These are phyloP conservation scores for Psidium friedrichsthalianum DNA, from an alignment of 345 rosid species.

Conservation along the genomic window DNA sequence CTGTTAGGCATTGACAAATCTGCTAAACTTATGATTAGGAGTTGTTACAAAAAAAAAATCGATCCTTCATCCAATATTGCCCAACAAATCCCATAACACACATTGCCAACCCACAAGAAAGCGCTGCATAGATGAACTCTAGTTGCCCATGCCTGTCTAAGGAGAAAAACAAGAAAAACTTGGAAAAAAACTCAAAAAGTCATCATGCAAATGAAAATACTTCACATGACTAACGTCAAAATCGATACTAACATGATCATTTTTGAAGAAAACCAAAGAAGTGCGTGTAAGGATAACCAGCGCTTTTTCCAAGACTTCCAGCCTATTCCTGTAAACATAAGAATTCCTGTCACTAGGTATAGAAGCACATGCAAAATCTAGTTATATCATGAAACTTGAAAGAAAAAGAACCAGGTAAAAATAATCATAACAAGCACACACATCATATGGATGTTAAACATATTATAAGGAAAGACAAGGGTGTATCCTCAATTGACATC, in stretches of 20 bases:
- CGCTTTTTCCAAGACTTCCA: constrained; percentile 99
- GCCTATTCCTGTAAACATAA: constrained; percentile 61
- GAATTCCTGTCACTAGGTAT: background rate
- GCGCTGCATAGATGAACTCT: background rate
- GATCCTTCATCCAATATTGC: background rate
- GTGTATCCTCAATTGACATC: background rate
- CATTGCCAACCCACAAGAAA: background rate
- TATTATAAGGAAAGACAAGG: background rate
- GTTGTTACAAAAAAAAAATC: background rate
- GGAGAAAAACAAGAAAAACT: background rate
- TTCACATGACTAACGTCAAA: background rate
- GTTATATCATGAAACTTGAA: background rate
- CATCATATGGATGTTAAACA: background rate
- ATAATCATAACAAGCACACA: background rate
- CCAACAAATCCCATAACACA: background rate
- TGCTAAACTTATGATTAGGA: background rate
- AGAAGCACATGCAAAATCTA: background rate
- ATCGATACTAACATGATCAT: constrained; percentile 78
- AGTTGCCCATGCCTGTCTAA: background rate
- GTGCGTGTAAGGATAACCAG: constrained; percentile 95
- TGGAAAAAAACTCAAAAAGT: background rate
- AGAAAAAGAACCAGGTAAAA: background rate
- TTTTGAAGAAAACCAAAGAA: constrained; percentile 96
- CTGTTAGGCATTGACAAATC: background rate
- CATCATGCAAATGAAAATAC: background rate